phyloP scores from a whole-genome alignment of 768 basidiomycete genomes.

The Phaeolepiota aurea region DNA sequence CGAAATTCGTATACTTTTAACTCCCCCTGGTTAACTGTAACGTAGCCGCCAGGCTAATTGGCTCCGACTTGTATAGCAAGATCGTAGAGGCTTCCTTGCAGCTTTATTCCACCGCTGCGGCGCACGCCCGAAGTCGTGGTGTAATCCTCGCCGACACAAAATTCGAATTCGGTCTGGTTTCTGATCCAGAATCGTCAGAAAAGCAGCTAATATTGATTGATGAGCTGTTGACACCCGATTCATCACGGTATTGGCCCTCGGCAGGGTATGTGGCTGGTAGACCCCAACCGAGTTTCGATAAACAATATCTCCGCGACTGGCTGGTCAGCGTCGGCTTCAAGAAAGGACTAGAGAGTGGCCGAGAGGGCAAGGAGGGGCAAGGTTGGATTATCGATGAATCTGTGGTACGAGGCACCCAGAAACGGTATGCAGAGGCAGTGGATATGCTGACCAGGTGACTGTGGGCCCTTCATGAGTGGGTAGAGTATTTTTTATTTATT shows the following conservation, averaged over 20 bases:
- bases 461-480: too few species aligned
- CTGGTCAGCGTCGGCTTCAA: conserved; percentile 64
- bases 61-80: conserved; percentile 50
- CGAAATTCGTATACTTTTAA: conserved; percentile 6
- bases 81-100: conserved; percentile 54
- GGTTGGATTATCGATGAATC: conserved; percentile 76
- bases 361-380: conserved; percentile 51
- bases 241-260: conserved; percentile 93
- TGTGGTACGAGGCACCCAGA: conserved; percentile 69
- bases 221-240: conserved; percentile 96
- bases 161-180: conserved; percentile 91
- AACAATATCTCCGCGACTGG: conserved; percentile 94
- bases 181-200: conserved; percentile 13
- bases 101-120: conserved; percentile 69
- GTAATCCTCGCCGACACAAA: conserved; percentile 97
- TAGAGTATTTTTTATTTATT: too few species aligned
- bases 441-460: conserved; percentile 44
- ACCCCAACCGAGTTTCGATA: conserved; percentile 88
- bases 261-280: conserved; percentile 64
- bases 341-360: conserved; percentile 74
- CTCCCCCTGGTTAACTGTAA: conserved; percentile 1
- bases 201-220: conserved; percentile 80
- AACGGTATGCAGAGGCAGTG: conserved; percentile 75
- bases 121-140: conserved; percentile 63
- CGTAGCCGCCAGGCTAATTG: conserved; percentile 59